Evolutionary conservation across 495 filamentous ascomycete genomes (phyloP), one percentile per base, ranked within the genome.

Genomic region (Aspergillus avenaceus): DNA sequence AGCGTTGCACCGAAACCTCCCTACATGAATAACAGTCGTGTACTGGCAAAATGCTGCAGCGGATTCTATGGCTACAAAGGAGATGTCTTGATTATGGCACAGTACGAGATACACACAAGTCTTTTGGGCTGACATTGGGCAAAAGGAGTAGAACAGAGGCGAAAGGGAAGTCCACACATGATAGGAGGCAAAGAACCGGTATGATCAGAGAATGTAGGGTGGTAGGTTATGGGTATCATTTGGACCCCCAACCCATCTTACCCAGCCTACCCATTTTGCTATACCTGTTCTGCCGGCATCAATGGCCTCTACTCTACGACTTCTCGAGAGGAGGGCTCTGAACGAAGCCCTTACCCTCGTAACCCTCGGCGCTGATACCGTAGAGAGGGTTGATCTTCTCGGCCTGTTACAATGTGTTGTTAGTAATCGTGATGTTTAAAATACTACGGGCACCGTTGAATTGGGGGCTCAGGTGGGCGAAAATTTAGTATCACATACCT

Each of bases 331-430:
- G 71, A 49, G 69, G 54, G 71, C 85, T 90, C 74, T 97, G 91
- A 37, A 96, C 82, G 74, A 84, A 81, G 54, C 90, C 90, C 69
- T 82, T 78, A 70, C 91, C 90, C 52, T 72, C 72, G 73, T 96
- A 95, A 50, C 83, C 84, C 66, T 88, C 82, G 61, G 83, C 83
- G 56, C 86, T 83, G 70, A 93, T 64, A 74, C 91, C 91, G 55
- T 88, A 90, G 70, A 96, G 84, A 40, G 93, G 90, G 72, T 98
- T 91, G 58, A 86, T 83, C 53, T 84, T 87, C 82, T 96, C 88
- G 59, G 64, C 70, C 90, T 95, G 63, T 71, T 47, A 42, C 46
- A 19, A 43, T 46, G 36, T 47, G 42, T 7, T 14, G 37, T 55
- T 3, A 58, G 40, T 50, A 41, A 31, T 16, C 23, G 41, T 34